Base-by-base conservation (phyloP, 192 early-diverging fungal species). In the Rhizoclosmatium sp. region DNA sequence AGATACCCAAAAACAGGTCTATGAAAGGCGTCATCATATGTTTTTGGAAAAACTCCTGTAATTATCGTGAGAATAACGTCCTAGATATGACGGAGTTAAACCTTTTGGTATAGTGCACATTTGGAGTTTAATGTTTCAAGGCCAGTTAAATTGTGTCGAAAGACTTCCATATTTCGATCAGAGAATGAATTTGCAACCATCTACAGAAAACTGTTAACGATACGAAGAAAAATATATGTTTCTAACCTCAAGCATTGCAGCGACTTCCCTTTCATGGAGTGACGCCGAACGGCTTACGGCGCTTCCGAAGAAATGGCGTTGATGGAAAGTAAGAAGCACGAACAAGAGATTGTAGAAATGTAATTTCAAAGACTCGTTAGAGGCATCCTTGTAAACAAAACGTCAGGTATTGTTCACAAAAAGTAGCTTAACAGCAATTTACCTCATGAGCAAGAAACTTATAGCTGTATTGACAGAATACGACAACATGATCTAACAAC, bases 21-120 rank as follows among this genome's bases (percentile, higher is more conserved):
- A 81, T 61, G 67, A 81, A 69, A 12, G 80, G 71, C 10, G 75
- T 46, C 62, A 78, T 64, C 73, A 81, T 79, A 21, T 61, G 45
- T 16, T 69, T 51, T 78, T 76, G 71, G 44, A 81, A 81, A 40
- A 67, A 65, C 40, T 79, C 75, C 80, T 81, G 65, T 12, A 42
- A 12, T 54, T 54, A 12, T 54, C 9, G 5, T 54, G 5, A 54
- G 16, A 54, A 54, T 12, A 54, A 54, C 5, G 51, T 7, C 51
- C 16, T 54, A 54, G 5, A 54, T 54, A 54, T 31, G 31, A 7
- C 5, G 51, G 51, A 54, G 16, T 40, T 44, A 48, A 45, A 69
- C 80, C 74, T 81, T 81, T 12, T 31, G 62, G 56, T 68, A 81
- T 31, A 81, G 45, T 23, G 41, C 47, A 45, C 66, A 76, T 45